Conservation (phyloP, 257 asterid genomes). For the Ilex asprella region DNA sequence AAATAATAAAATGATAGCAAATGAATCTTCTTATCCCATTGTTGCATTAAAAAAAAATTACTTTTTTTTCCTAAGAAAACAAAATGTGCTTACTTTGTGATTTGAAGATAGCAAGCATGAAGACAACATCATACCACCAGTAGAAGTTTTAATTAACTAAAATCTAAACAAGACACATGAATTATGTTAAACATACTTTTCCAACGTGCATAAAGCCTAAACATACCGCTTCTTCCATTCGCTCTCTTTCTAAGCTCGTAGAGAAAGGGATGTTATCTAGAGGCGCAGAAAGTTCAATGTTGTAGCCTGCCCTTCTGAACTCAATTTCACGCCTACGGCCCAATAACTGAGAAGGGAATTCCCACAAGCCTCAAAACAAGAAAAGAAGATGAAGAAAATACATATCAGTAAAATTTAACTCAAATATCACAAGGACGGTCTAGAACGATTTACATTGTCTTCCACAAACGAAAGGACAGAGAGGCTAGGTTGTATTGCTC, state of each 20-base stretch:
- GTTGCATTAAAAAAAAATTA: no score
- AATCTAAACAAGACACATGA: no score
- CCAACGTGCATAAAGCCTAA: constrained; percentile 13
- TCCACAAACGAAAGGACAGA: constrained; percentile 91
- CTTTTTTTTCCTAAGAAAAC: no score
- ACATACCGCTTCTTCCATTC: constrained; percentile 87
- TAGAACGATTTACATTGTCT: constrained; percentile 60
- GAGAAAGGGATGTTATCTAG: constrained; percentile 88
- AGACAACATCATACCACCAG: no score
- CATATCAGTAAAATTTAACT: constrained; percentile 5
- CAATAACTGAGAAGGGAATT: constrained; percentile 50
- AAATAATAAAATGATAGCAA: no score
- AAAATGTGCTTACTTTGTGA: no score
- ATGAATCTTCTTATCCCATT: no score
- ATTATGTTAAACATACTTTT: no score
- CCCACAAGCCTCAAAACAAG: constrained; percentile 4
- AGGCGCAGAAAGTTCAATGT: constrained; percentile 74
- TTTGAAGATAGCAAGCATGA: no score
- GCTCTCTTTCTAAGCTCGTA: constrained; percentile 70
- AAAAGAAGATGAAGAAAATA: constrained; percentile 11
- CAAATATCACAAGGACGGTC: constrained; percentile 17
- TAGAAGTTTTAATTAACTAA: no score
- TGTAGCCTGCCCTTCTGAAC: constrained; percentile 86
- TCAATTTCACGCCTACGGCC: constrained; percentile 93
- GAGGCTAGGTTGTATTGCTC: constrained; percentile 81